A percentile compares a stretch with the other conserved stretches of the same genome.
These are phyloP conservation scores for Cubamyces sp. DNA, from an alignment of 768 basidiomycete species.

Conservation along the genomic window DNA sequence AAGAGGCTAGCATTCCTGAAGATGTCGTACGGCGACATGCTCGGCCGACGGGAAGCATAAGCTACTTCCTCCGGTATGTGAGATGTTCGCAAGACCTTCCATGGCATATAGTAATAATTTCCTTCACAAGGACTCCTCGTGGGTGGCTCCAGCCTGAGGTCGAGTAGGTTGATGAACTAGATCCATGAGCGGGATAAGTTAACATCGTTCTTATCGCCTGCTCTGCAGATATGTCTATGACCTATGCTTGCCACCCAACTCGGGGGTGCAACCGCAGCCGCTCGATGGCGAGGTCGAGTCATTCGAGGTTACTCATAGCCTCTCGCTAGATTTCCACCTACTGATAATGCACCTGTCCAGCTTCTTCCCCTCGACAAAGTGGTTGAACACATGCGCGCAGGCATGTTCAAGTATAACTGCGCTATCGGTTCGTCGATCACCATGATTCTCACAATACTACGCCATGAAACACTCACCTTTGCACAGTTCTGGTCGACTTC, in stretches of 20 bases:
- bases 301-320: slow-evolving; percentile 66
- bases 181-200: no score
- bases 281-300: slow-evolving; percentile 93
- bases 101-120: not conserved
- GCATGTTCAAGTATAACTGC: slow-evolving; percentile 93
- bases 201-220: not conserved
- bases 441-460: no score
- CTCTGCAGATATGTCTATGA: slow-evolving; percentile 79
- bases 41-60: slow-evolving; percentile 67
- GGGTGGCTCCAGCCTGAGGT: slow-evolving; percentile 91
- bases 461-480: not conserved
- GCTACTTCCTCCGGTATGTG: slow-evolving; percentile 77
- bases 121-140: slow-evolving; percentile 51
- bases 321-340: not conserved
- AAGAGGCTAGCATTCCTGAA: slow-evolving; percentile 85
- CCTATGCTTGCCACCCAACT: slow-evolving; percentile 61
- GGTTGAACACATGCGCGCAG: slow-evolving; percentile 62
- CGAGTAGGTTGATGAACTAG: slow-evolving; percentile 72
- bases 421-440: slow-evolving; percentile 62
- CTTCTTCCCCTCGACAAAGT: slow-evolving; percentile 68
- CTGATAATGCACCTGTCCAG: slow-evolving; percentile 41
- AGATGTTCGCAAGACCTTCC: not conserved
- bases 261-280: slow-evolving; percentile 63
- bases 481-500: slow-evolving; percentile 84
- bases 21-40: slow-evolving; percentile 62